Conservation (phyloP, 2,329 filamentous ascomycete genomes). For the Aspergillus udagawae region DNA sequence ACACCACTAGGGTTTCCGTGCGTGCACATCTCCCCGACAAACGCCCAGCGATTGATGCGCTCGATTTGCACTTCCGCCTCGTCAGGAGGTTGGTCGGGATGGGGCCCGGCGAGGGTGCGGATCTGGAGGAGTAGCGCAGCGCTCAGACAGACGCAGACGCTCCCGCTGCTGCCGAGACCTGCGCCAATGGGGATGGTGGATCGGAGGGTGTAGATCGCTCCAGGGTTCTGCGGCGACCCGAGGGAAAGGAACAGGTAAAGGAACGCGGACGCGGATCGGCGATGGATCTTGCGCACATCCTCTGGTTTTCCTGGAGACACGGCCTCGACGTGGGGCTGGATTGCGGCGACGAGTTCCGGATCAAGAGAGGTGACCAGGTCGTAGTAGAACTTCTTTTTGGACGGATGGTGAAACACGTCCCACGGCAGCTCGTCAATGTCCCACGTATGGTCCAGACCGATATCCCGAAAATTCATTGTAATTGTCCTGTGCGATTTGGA, state of each 20-base stretch:
- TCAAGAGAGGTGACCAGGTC: slow-evolving; percentile 82
- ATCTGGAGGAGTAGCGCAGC: slow-evolving; percentile 82
- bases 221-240: slow-evolving; percentile 71
- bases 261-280: slow-evolving; percentile 76
- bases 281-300: slow-evolving; percentile 76
- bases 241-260: slow-evolving; percentile 90
- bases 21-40: slow-evolving; percentile 94
- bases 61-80: slow-evolving; percentile 90
- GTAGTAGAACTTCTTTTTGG: slow-evolving; percentile 94
- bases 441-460: slow-evolving; percentile 87
- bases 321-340: slow-evolving; percentile 71
- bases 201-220: slow-evolving; percentile 82
- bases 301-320: slow-evolving; percentile 66
- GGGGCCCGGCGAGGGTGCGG: slow-evolving; percentile 80
- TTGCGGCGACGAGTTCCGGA: slow-evolving; percentile 70
- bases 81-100: slow-evolving; percentile 81
- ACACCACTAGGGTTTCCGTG: slow-evolving; percentile 96
- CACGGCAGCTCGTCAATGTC: slow-evolving; percentile 89
- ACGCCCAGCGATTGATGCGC: slow-evolving; percentile 96
- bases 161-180: slow-evolving; percentile 90
- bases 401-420: slow-evolving; percentile 71
- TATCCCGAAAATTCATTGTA: slow-evolving; percentile 84
- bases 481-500: slow-evolving; percentile 89
- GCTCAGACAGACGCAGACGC: slow-evolving; percentile 83
- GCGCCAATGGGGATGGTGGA: slow-evolving; percentile 92